A percentile compares a stretch with the other conserved stretches of the same genome.
Conservation (phyloP, 1,284 basidiomycete species). For the Puccinia horiana region DNA sequence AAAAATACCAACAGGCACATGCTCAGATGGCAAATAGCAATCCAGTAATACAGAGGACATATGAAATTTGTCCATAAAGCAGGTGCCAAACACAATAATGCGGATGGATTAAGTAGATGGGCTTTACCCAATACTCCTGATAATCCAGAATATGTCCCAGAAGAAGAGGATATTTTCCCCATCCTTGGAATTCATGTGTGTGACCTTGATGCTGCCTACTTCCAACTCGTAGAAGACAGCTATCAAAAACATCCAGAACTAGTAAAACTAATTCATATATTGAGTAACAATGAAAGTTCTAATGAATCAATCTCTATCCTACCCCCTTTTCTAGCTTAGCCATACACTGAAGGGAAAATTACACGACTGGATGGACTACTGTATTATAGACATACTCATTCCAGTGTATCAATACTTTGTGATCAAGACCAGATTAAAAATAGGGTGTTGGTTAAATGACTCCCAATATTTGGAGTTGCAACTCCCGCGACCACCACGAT, state of each 20-base stretch:
- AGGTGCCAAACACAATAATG: not conserved
- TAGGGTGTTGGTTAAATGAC: too few relatives aligned
- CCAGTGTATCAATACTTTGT: too few relatives aligned
- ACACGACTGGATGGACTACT: not conserved
- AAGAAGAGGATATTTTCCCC: too few relatives aligned
- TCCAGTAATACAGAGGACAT: conserved; percentile 2
- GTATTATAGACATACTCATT: conserved; percentile 7
- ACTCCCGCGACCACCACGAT: too few relatives aligned
- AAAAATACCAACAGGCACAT: conserved; percentile 8
- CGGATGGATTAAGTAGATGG: too few relatives aligned
- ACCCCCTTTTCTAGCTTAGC: not conserved
- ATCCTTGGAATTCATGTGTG: too few relatives aligned
- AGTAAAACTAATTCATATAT: not conserved
- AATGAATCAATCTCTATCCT: not conserved
- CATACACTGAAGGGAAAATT: conserved; percentile 9
- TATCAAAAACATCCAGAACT: not conserved
- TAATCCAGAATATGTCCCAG: too few relatives aligned
- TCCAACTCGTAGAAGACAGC: too few relatives aligned
- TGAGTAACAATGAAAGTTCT: not conserved
- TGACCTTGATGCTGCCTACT: too few relatives aligned
- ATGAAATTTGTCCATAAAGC: not conserved
- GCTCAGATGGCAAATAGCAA: conserved; percentile 10
- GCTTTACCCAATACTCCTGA: too few relatives aligned
- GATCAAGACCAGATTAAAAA: too few relatives aligned
- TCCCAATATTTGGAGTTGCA: too few relatives aligned